Conservation (phyloP, 2,329 filamentous ascomycete genomes). For the Penicillium sp. region DNA sequence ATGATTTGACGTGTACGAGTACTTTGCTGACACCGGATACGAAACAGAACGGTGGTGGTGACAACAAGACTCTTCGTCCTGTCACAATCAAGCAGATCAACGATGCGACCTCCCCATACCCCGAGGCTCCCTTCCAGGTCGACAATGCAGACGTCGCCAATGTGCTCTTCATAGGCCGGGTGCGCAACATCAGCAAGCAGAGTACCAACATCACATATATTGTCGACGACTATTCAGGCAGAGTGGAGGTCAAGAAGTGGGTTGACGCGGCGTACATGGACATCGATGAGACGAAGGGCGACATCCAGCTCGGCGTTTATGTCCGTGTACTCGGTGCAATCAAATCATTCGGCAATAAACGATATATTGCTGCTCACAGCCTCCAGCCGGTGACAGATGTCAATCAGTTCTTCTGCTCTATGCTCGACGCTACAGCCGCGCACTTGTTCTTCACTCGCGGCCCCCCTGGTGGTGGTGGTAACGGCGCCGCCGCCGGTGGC, state of each 20-base stretch:
- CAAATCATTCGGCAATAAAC: constrained; percentile 80
- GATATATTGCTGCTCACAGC: constrained; percentile 76
- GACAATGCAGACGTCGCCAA: constrained; percentile 74
- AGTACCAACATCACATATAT: constrained; percentile 90
- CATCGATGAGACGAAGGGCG: constrained; percentile 47
- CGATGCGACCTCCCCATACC: constrained; percentile 75
- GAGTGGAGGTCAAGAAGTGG: constrained; percentile 70
- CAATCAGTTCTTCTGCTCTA: constrained; percentile 91
- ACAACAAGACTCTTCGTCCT: constrained; percentile 80
- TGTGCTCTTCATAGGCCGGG: constrained; percentile 85
- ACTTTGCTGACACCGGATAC: neutral
- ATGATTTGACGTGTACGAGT: neutral
- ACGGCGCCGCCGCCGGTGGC: constrained; percentile 38
- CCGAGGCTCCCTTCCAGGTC: constrained; percentile 76
- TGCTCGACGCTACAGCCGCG: constrained; percentile 85
- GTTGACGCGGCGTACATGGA: constrained; percentile 50
- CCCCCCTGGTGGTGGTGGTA: constrained; percentile 48
- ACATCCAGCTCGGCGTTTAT: constrained; percentile 72
- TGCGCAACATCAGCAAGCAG: constrained; percentile 82
- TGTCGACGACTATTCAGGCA: constrained; percentile 91
- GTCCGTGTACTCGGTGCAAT: constrained; percentile 84
- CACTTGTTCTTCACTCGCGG: constrained; percentile 83
- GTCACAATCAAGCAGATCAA: constrained; percentile 95
- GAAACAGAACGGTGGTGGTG: constrained; percentile 59
- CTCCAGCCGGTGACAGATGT: constrained; percentile 78